Conservation (phyloP, 768 basidiomycete genomes). For the Leucosporidium yakuticum region DNA sequence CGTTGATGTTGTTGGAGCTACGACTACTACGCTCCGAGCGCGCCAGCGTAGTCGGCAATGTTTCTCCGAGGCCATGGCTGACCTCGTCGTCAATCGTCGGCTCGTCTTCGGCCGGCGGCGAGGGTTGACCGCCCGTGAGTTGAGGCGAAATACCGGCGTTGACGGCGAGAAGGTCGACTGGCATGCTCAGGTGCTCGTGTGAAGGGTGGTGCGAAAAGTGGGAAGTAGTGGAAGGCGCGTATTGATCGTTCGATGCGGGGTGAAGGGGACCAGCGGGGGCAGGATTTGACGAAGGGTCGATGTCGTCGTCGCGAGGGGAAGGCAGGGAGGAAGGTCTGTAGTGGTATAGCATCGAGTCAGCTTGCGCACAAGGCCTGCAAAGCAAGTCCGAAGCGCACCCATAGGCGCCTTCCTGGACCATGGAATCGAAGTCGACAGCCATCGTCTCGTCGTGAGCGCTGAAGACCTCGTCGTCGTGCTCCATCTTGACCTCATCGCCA, state of each 20-base stretch:
- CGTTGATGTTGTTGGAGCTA: not conserved
- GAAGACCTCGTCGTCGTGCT: too few relatives aligned
- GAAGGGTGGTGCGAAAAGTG: not conserved
- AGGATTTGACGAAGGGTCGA: too few relatives aligned
- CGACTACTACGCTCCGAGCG: not conserved
- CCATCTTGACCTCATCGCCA: not conserved
- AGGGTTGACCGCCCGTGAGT: slow-evolving; percentile 15
- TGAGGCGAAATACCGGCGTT: slow-evolving; percentile 21
- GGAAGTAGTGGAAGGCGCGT: not conserved
- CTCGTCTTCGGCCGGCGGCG: slow-evolving; percentile 2
- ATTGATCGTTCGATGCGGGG: not conserved
- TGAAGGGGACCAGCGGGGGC: slow-evolving; percentile 6
- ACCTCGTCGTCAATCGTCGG: not conserved
- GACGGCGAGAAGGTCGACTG: slow-evolving; percentile 23
- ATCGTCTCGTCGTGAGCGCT: not conserved
- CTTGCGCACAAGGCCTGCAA: not conserved
- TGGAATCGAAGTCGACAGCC: slow-evolving; percentile 31
- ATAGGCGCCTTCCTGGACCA: slow-evolving; percentile 32
- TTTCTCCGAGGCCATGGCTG: too few relatives aligned
- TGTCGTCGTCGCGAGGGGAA: slow-evolving; percentile 12
- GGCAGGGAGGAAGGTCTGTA: slow-evolving; percentile 29
- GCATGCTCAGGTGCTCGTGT: slow-evolving; percentile 14
- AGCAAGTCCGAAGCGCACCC: slow-evolving; percentile 11
- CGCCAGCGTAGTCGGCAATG: not conserved
- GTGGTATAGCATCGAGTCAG: slow-evolving; percentile 25